These are phyloP conservation scores for Conidiobolus coronatus DNA, from an alignment of 371 early-diverging fungal genomes.

Conservation along the genomic window DNA sequence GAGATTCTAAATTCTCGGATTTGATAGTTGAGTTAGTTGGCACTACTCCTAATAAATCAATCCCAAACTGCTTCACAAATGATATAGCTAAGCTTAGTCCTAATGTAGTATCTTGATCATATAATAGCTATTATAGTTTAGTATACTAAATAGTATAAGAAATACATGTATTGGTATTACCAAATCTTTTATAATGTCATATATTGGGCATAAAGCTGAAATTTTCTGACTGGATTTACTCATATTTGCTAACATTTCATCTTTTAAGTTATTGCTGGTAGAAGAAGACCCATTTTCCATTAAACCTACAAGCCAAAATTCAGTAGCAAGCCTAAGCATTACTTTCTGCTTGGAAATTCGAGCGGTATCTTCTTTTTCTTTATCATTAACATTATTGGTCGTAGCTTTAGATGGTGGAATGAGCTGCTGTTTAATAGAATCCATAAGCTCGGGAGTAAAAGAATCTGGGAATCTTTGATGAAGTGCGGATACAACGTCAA, in stretches of 20 bases:
- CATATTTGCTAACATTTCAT: not conserved
- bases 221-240: too few relatives aligned
- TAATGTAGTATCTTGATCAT: slow-evolving; percentile 27
- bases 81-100: slow-evolving; percentile 53
- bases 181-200: slow-evolving; percentile 12
- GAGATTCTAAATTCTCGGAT: slow-evolving; percentile 11
- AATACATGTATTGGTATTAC: slow-evolving; percentile 1
- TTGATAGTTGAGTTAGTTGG: slow-evolving; percentile 8
- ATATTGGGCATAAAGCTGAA: too few relatives aligned
- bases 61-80: slow-evolving; percentile 46
- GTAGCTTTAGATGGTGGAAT: slow-evolving; percentile 17
- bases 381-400: slow-evolving; percentile 38
- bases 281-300: not conserved
- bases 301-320: slow-evolving; percentile 44
- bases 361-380: slow-evolving; percentile 60
- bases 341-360: slow-evolving; percentile 43
- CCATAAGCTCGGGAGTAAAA: slow-evolving; percentile 43
- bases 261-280: not conserved
- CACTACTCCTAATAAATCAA: slow-evolving; percentile 21
- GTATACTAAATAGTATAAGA: not conserved
- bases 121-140: slow-evolving; percentile 11
- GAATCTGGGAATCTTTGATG: slow-evolving; percentile 72
- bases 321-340: slow-evolving; percentile 46
- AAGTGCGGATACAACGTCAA: slow-evolving; percentile 67
- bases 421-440: slow-evolving; percentile 26